These are phyloP conservation scores for Helianthus annuus DNA, from an alignment of 129 eudicot species.

Conservation along the genomic window DNA sequence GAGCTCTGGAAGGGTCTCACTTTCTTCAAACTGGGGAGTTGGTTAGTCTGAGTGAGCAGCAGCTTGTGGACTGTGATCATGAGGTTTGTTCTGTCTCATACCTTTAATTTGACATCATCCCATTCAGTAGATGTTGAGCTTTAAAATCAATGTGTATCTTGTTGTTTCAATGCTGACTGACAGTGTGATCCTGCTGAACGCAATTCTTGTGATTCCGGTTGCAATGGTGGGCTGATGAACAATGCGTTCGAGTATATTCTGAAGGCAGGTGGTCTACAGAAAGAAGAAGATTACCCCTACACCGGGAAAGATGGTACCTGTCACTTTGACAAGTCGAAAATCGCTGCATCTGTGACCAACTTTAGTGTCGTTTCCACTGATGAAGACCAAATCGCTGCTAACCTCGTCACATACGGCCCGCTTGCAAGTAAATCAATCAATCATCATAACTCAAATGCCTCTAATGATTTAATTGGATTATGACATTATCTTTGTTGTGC, in stretches of 20 bases:
- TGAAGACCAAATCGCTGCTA: conserved; percentile 89
- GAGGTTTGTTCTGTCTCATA: conserved; percentile 49
- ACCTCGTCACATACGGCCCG: conserved; percentile 81
- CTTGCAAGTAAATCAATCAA: conserved; percentile 58
- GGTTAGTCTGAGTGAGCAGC: conserved; percentile 94
- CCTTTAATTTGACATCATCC: too few relatives aligned
- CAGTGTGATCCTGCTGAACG: conserved; percentile 81
- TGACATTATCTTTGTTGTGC: conserved; percentile 7
- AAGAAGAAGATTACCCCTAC: conserved; percentile 79
- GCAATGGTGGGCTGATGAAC: conserved; percentile 90
- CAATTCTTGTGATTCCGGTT: conserved; percentile 74
- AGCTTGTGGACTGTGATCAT: conserved; percentile 95
- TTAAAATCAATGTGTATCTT: too few relatives aligned
- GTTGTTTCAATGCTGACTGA: neutral
- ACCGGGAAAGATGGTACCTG: conserved; percentile 69
- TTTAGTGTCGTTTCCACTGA: conserved; percentile 70
- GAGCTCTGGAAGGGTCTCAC: conserved; percentile 90
- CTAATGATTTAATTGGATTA: neutral
- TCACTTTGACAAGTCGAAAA: conserved; percentile 61
- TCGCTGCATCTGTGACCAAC: conserved; percentile 79
- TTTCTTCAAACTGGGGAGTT: conserved; percentile 77
- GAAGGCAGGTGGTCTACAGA: conserved; percentile 71
- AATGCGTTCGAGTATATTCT: conserved; percentile 77
- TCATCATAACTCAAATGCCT: neutral
- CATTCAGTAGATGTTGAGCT: too few relatives aligned